Percentiles rank a stretch among this genome's conserved stretches.
phyloP scores from a whole-genome alignment of 257 asterid species.

The Oldenlandia corymbosa region DNA sequence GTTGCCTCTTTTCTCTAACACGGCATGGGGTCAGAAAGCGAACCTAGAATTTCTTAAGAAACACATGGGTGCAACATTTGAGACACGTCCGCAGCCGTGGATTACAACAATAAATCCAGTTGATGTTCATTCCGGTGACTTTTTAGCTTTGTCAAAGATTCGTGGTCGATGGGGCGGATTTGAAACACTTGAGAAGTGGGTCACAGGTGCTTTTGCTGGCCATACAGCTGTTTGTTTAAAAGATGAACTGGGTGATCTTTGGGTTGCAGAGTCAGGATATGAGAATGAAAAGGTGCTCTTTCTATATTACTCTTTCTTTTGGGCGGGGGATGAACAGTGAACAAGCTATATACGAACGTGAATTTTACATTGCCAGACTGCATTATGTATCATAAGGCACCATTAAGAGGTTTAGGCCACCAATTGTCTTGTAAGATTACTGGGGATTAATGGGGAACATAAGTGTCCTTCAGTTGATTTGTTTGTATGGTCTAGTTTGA shows the following conservation, averaged over 20 bases:
- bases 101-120: conserved; percentile 60
- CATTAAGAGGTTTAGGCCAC: neutral
- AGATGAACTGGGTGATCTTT: conserved; percentile 77
- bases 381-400: neutral
- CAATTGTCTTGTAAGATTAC: neutral
- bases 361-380: neutral
- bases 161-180: conserved; percentile 99
- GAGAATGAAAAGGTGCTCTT: conserved; percentile 85
- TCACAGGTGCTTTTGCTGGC: conserved; percentile 99
- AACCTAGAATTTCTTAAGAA: conserved; percentile 79
- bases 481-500: neutral
- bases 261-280: conserved; percentile 99
- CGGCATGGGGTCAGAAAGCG: conserved; percentile 97
- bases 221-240: conserved; percentile 97
- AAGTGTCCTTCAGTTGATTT: neutral
- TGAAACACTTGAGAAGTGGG: conserved; percentile 99
- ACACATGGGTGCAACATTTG: conserved; percentile 95
- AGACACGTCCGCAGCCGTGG: conserved; percentile 68
- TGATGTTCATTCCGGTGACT: conserved; percentile 93
- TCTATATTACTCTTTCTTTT: neutral
- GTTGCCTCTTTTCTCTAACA: conserved; percentile 88
- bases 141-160: conserved; percentile 89
- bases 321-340: neutral
- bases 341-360: neutral
- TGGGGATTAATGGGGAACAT: too few species aligned